Conservation (phyloP, 2,329 filamentous ascomycete genomes). For the Penicillium corylophilum region DNA sequence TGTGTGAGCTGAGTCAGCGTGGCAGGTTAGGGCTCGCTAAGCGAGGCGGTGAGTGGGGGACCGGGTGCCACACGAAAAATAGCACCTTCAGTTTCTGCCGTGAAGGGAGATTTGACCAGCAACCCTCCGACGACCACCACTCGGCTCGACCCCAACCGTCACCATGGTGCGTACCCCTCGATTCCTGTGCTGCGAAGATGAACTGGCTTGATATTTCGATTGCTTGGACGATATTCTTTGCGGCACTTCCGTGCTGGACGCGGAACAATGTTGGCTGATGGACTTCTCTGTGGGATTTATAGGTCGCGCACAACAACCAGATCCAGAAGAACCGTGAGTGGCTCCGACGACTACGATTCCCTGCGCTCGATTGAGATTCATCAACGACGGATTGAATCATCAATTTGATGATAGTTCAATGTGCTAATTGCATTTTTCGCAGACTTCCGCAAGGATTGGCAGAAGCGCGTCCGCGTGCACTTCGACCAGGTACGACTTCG, state of each 20-base stretch:
- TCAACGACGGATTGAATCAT: constrained; percentile 20
- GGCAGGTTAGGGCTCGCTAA: constrained; percentile 45
- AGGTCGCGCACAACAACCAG: constrained; percentile 99
- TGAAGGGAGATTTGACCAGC: constrained; percentile 47
- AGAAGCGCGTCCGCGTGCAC: constrained; percentile 97
- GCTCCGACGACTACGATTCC: constrained; percentile 4
- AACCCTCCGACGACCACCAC: constrained; percentile 46
- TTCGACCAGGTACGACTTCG: constrained; percentile 91
- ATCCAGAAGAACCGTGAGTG: constrained; percentile 89
- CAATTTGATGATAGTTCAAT: constrained; percentile 18
- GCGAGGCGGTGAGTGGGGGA: constrained; percentile 41
- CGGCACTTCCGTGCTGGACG: constrained; percentile 13
- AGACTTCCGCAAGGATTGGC: constrained; percentile 99
- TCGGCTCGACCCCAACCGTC: constrained; percentile 54
- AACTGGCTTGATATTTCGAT: constrained; percentile 10
- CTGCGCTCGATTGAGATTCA: constrained; percentile 2
- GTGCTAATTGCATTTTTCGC: constrained; percentile 33
- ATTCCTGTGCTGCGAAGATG: constrained; percentile 19
- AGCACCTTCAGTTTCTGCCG: constrained; percentile 32
- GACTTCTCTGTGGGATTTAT: constrained; percentile 35
- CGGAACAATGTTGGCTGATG: constrained; percentile 22
- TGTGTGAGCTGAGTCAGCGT: constrained; percentile 12
- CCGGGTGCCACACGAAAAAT: constrained; percentile 46
- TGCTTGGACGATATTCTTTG: constrained; percentile 12
- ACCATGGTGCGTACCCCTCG: constrained; percentile 47